phyloP scores from a whole-genome alignment of 371 early-diverging fungal species.

The Nematocida ausubeli region DNA sequence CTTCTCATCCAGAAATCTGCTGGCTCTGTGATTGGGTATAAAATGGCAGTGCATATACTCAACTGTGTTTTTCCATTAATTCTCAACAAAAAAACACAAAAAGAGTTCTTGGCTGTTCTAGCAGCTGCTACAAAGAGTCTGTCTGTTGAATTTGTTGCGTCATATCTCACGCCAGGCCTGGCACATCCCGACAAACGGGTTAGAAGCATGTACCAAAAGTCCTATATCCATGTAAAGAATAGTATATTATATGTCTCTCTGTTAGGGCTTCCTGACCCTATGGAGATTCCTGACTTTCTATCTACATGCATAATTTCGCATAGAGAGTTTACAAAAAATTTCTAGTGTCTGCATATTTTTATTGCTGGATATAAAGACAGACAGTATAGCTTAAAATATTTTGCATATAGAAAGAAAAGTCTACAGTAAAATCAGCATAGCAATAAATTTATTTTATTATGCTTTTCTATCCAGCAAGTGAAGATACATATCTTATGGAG shows the following conservation, averaged over 20 bases:
- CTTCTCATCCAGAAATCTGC: neutral
- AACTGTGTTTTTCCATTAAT: slow-evolving; percentile 28
- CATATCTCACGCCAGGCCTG: slow-evolving; percentile 21
- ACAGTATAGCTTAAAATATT: too few species aligned
- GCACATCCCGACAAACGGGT: neutral
- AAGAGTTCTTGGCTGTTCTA: slow-evolving; percentile 5
- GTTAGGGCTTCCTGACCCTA: neutral
- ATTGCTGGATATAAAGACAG: too few species aligned
- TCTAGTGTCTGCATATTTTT: neutral
- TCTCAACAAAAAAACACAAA: neutral
- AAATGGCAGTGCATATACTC: slow-evolving; percentile 14
- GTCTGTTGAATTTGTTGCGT: slow-evolving; percentile 26
- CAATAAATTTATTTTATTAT: slow-evolving; percentile 8
- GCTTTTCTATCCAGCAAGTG: slow-evolving; percentile 43
- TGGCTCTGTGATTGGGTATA: slow-evolving; percentile 11
- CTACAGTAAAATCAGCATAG: too few species aligned
- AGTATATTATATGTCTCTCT: neutral
- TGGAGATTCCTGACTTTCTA: neutral
- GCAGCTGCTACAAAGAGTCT: neutral
- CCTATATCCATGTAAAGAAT: neutral
- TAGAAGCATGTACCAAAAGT: neutral
- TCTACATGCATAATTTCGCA: neutral
- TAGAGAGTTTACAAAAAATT: neutral
- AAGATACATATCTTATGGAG: slow-evolving; percentile 54
- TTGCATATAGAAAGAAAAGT: too few species aligned